Conservation (phyloP, 352 stramenopile genomes). For the Pseudoperonospora humuli region DNA sequence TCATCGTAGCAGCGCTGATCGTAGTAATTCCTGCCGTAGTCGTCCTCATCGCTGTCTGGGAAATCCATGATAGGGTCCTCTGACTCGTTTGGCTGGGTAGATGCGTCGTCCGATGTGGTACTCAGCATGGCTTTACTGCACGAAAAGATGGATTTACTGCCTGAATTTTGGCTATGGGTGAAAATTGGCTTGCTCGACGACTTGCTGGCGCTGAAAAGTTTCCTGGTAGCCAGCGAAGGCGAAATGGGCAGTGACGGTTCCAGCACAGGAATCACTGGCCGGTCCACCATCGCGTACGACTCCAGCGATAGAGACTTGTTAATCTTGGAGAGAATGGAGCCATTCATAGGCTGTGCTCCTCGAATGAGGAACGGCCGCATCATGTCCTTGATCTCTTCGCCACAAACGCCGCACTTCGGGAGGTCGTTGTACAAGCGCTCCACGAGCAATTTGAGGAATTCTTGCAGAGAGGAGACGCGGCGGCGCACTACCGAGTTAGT, state of each 20-base stretch:
- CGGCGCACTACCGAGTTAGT: slow-evolving; percentile 65
- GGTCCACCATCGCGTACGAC: slow-evolving; percentile 50
- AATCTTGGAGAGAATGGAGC: slow-evolving; percentile 64
- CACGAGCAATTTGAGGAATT: slow-evolving; percentile 68
- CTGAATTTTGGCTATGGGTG: slow-evolving; percentile 26
- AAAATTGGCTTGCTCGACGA: slow-evolving; percentile 33
- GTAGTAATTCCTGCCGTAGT: slow-evolving; percentile 41
- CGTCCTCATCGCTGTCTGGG: slow-evolving; percentile 31
- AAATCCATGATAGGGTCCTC: slow-evolving; percentile 40
- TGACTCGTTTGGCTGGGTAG: slow-evolving; percentile 44
- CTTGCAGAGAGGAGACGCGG: slow-evolving; percentile 57
- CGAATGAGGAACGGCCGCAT: slow-evolving; percentile 71
- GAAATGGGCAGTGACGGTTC: slow-evolving; percentile 29
- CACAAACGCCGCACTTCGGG: slow-evolving; percentile 66
- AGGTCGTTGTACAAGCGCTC: slow-evolving; percentile 62
- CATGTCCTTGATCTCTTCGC: slow-evolving; percentile 56
- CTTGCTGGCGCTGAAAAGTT: slow-evolving; percentile 34
- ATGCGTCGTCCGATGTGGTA: slow-evolving; percentile 30
- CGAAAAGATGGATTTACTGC: slow-evolving; percentile 26
- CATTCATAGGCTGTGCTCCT: slow-evolving; percentile 64
- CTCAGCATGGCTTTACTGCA: slow-evolving; percentile 28
- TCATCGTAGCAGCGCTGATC: slow-evolving; percentile 64
- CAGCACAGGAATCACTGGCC: slow-evolving; percentile 22
- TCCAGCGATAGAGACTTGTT: slow-evolving; percentile 62
- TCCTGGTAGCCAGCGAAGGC: slow-evolving; percentile 9